These are phyloP conservation scores for Casuarina glauca DNA, from an alignment of 306 rosid species.

Conservation along the genomic window DNA sequence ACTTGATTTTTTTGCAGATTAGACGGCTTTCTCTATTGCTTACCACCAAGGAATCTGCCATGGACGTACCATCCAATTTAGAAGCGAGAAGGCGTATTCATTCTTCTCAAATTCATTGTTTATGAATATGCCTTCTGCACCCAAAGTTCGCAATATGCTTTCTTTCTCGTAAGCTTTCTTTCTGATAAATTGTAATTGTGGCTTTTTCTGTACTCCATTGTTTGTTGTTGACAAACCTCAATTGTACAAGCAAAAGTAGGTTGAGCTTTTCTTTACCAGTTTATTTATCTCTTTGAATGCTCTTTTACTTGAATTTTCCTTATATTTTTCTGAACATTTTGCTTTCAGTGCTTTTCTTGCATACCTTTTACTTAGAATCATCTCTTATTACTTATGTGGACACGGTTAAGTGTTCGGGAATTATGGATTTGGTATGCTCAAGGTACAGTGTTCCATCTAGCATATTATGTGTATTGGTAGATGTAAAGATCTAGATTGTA, in stretches of 20 bases:
- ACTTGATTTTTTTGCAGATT: slow-evolving; percentile 47
- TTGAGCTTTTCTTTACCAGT: slow-evolving; percentile 4
- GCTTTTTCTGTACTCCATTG: neutral
- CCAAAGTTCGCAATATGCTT: slow-evolving; percentile 98
- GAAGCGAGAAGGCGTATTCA: slow-evolving; percentile 96
- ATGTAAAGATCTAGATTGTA: neutral
- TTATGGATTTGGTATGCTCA: neutral
- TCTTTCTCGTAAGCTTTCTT: slow-evolving; percentile 87
- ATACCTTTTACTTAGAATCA: neutral
- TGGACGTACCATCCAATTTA: slow-evolving; percentile 96
- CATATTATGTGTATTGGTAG: neutral
- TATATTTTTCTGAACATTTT: slow-evolving; percentile 1
- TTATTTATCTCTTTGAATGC: slow-evolving; percentile 1
- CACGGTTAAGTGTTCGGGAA: neutral
- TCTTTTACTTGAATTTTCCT: neutral
- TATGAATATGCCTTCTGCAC: slow-evolving; percentile 96
- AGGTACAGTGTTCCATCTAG: neutral
- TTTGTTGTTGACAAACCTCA: slow-evolving; percentile 17
- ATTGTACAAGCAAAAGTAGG: slow-evolving; percentile 14
- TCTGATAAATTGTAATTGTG: neutral
- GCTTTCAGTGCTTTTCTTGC: neutral
- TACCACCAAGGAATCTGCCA: slow-evolving; percentile 96
- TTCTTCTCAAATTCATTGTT: slow-evolving; percentile 93
- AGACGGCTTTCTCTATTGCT: slow-evolving; percentile 77
- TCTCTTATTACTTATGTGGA: neutral